A percentile compares a stretch with the other conserved stretches of the same genome.
Evolutionary conservation across 2,329 filamentous ascomycete species (phyloP).

Genomic region (Monosporascus cannonballus): DNA sequence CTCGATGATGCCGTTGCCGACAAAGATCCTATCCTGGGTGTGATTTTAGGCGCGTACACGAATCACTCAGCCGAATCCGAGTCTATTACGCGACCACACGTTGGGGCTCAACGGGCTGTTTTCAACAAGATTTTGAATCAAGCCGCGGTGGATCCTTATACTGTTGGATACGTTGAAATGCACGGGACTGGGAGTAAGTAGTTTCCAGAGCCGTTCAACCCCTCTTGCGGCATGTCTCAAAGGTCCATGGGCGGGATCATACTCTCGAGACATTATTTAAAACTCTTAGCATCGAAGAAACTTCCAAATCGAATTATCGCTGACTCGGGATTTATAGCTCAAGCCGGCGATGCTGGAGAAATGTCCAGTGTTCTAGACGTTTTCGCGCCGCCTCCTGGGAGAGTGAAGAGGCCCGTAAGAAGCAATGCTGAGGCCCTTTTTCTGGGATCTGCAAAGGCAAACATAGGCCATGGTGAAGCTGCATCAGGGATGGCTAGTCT

Average conservation of each 20-base stretch:
- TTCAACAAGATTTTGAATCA: slow-evolving; percentile 53
- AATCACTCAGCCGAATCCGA: slow-evolving; percentile 67
- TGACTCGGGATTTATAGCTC: no score
- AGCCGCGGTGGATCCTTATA: slow-evolving; percentile 45
- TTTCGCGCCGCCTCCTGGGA: slow-evolving; percentile 41
- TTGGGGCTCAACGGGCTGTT: slow-evolving; percentile 54
- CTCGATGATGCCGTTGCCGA: slow-evolving; percentile 14
- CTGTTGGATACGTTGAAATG: slow-evolving; percentile 61
- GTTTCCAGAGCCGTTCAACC: no score
- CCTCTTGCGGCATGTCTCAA: no score
- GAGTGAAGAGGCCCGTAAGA: no score
- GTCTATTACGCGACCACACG: slow-evolving; percentile 67
- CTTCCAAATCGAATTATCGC: no score
- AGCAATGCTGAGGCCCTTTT: no score
- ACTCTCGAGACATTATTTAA: no score
- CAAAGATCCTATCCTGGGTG: slow-evolving; percentile 38
- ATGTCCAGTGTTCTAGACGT: slow-evolving; percentile 55
- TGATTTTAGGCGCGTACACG: slow-evolving; percentile 55
- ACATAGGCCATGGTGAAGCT: no score
- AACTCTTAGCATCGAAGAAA: no score
- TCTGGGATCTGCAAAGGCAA: no score
- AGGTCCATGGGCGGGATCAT: no score
- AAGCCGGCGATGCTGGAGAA: slow-evolving; percentile 64
- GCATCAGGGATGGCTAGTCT: no score
- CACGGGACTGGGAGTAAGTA: slow-evolving; percentile 67